Conservation (phyloP, 208 protist species). For the Phytomonas serpens region DNA sequence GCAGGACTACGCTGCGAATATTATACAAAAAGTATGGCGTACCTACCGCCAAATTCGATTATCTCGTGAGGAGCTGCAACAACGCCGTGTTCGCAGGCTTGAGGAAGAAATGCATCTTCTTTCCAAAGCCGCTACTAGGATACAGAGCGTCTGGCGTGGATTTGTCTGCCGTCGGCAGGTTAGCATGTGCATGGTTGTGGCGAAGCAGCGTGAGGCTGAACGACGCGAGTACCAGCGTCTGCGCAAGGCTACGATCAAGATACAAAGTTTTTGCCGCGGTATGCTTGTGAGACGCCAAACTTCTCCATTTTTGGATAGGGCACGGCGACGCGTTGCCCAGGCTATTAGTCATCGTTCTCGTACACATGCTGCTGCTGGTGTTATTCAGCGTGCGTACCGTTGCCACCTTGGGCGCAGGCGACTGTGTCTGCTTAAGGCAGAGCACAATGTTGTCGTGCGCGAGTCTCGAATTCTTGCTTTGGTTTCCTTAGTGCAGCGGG, state of each 20-base stretch:
- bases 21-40: slow-evolving; percentile 18
- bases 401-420: slow-evolving; percentile 27
- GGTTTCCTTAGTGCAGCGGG: slow-evolving; percentile 28
- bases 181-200: background rate
- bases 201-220: background rate
- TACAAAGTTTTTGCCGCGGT: slow-evolving; percentile 69
- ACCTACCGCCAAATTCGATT: slow-evolving; percentile 16
- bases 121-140: slow-evolving; percentile 35
- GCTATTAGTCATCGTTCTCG: slow-evolving; percentile 24
- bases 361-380: slow-evolving; percentile 28
- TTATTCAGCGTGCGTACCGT: slow-evolving; percentile 64
- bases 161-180: slow-evolving; percentile 18
- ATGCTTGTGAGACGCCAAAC: slow-evolving; percentile 33
- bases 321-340: slow-evolving; percentile 41
- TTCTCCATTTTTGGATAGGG: slow-evolving; percentile 27
- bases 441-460: slow-evolving; percentile 4
- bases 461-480: background rate
- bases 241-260: slow-evolving; percentile 42
- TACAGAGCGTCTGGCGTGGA: slow-evolving; percentile 61
- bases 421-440: slow-evolving; percentile 17
- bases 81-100: slow-evolving; percentile 9
- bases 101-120: slow-evolving; percentile 22
- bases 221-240: slow-evolving; percentile 34
- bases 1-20: slow-evolving; percentile 19
- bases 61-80: slow-evolving; percentile 16